Conservation (phyloP, 441 rosid genomes). For the Pelargonium australe region DNA sequence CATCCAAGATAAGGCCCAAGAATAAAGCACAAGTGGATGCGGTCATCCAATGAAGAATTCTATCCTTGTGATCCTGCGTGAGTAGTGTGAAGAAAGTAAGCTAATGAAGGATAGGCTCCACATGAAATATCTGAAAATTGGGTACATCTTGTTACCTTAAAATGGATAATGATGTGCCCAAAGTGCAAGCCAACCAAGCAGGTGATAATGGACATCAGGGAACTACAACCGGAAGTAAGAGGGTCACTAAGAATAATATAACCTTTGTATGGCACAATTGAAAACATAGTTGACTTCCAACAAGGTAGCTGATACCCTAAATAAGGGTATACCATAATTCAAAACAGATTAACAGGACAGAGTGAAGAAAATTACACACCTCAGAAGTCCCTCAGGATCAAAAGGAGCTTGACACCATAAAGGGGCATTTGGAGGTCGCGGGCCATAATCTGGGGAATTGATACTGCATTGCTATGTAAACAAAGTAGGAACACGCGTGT, state of each 20-base stretch:
- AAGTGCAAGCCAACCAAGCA: constrained; percentile 70
- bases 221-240: constrained; percentile 38
- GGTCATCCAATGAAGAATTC: constrained; percentile 49
- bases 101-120: neutral
- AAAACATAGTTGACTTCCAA: neutral
- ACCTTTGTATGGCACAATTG: neutral
- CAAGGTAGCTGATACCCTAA: neutral
- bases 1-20: constrained; percentile 46
- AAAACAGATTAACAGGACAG: neutral
- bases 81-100: constrained; percentile 7
- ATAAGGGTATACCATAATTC: neutral
- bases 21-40: constrained; percentile 42
- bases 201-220: constrained; percentile 68
- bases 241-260: constrained; percentile 9
- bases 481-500: neutral
- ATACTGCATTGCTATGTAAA: constrained; percentile 61
- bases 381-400: constrained; percentile 84
- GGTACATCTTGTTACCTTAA: constrained; percentile 40
- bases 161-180: constrained; percentile 69
- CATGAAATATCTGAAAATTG: neutral
- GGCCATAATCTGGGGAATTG: constrained; percentile 60
- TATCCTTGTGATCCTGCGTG: constrained; percentile 50
- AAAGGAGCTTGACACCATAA: constrained; percentile 94
- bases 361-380: constrained; percentile 32
- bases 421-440: constrained; percentile 66